Percentiles rank a stretch among this genome's conserved stretches.
phyloP scores from a whole-genome alignment of 768 basidiomycete genomes.

The Ephemerocybe angulata region DNA sequence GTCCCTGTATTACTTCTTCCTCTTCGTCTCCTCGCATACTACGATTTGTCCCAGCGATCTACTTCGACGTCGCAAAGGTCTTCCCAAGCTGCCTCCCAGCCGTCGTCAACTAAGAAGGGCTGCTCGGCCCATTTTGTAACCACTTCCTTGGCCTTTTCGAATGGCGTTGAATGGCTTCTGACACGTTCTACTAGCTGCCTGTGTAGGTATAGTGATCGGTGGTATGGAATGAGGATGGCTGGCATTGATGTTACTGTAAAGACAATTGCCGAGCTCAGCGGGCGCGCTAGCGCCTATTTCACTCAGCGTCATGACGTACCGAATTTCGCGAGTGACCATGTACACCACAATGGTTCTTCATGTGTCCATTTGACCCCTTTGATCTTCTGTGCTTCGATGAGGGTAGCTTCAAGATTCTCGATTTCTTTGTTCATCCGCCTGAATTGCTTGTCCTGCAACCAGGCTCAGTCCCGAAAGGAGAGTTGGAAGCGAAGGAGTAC shows the following conservation, averaged over 20 bases:
- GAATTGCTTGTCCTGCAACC: slow-evolving; percentile 63
- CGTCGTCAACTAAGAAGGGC: slow-evolving; percentile 57
- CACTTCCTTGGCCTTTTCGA: slow-evolving; percentile 62
- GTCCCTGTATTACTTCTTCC: slow-evolving; percentile 5
- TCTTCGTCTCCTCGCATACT: slow-evolving; percentile 8
- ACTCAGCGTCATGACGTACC: slow-evolving; percentile 54
- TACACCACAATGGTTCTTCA: slow-evolving; percentile 73
- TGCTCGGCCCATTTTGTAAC: slow-evolving; percentile 70
- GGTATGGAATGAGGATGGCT: slow-evolving; percentile 58
- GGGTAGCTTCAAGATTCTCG: slow-evolving; percentile 60
- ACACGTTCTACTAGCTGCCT: slow-evolving; percentile 52
- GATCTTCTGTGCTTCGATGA: slow-evolving; percentile 64
- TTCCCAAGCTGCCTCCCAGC: slow-evolving; percentile 75
- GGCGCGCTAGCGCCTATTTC: background rate
- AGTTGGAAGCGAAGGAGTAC: slow-evolving; percentile 15
- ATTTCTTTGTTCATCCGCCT: slow-evolving; percentile 58
- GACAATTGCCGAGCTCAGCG: background rate
- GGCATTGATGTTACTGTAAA: slow-evolving; percentile 51
- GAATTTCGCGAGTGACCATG: slow-evolving; percentile 79
- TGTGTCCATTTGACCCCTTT: slow-evolving; percentile 73
- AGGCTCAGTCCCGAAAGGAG: background rate
- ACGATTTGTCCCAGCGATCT: slow-evolving; percentile 67
- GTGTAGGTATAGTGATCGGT: slow-evolving; percentile 59
- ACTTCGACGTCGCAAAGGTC: slow-evolving; percentile 76
- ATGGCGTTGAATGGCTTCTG: slow-evolving; percentile 62